A percentile compares a stretch with the other conserved stretches of the same genome.
Evolutionary conservation across 2,329 filamentous ascomycete species (phyloP).

Genomic region (Aspergillus fischeri): DNA sequence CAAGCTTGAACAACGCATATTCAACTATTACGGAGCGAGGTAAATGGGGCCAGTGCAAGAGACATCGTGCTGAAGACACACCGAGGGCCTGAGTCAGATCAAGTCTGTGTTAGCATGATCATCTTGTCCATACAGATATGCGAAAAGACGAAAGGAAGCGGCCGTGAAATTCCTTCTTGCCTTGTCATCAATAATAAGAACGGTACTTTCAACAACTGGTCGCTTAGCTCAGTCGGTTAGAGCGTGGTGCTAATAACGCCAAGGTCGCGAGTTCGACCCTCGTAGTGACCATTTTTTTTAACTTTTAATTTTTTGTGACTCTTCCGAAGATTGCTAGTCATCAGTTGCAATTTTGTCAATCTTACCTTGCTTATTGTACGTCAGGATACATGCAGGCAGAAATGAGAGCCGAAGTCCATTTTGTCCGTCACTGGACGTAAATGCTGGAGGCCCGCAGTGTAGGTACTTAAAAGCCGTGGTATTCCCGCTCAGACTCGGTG

Average conservation of each 20-base stretch:
- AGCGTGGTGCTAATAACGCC: not conserved
- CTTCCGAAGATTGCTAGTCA: conserved; percentile 3
- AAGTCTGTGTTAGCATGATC: not conserved
- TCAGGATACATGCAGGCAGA: not conserved
- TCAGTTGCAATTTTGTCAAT: not conserved
- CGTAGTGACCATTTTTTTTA: not conserved
- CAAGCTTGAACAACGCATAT: not conserved
- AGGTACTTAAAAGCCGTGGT: conserved; percentile 16
- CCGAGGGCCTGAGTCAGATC: not conserved
- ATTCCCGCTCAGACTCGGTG: not conserved
- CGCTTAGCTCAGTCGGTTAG: not conserved
- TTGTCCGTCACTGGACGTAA: conserved; percentile 30
- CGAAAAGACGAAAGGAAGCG: no score
- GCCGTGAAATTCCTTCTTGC: no score
- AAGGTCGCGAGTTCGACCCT: not conserved
- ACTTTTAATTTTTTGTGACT: no score
- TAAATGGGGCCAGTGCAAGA: not conserved
- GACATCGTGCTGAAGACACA: not conserved
- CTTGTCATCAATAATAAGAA: no score
- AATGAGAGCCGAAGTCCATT: not conserved
- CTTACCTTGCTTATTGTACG: not conserved
- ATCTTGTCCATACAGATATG: not conserved
- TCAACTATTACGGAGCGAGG: not conserved
- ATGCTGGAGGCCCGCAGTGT: conserved; percentile 45
- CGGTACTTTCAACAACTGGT: not conserved